Evolutionary conservation across 805 yeast species (phyloP).

Genomic region (Schizosaccharomyces osmophilus): DNA sequence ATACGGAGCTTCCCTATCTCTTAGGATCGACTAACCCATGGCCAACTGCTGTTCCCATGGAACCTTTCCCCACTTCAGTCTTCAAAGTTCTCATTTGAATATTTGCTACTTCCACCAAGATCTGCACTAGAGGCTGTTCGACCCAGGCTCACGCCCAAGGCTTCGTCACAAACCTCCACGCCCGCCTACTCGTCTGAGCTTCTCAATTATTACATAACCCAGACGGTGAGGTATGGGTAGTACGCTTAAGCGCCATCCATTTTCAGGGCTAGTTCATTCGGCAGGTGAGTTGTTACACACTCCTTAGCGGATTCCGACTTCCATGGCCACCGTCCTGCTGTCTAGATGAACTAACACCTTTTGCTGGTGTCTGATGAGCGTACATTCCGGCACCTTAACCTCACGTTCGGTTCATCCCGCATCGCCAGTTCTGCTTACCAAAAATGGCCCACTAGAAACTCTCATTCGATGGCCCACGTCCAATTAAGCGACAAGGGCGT

Average conservation of each 20-base stretch:
- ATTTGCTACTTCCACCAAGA: constrained; percentile 22
- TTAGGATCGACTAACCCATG: constrained; percentile 22
- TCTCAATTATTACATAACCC: constrained; percentile 13
- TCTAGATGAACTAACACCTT: constrained; percentile 17
- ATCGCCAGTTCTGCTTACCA: constrained; percentile 26
- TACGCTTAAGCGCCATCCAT: constrained; percentile 21
- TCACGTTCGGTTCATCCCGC: constrained; percentile 22
- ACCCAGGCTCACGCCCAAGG: constrained; percentile 20
- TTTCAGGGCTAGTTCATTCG: constrained; percentile 16
- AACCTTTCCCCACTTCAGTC: constrained; percentile 22
- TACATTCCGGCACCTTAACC: constrained; percentile 21
- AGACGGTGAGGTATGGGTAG: constrained; percentile 20
- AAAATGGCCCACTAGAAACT: constrained; percentile 24
- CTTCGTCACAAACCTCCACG: constrained; percentile 21
- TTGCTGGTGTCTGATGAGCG: constrained; percentile 23
- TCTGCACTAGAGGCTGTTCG: constrained; percentile 21
- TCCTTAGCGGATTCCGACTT: constrained; percentile 23
- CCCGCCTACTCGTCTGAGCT: constrained; percentile 21
- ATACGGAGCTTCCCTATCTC: constrained; percentile 20
- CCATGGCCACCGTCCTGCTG: constrained; percentile 31
- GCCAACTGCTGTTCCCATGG: constrained; percentile 22
- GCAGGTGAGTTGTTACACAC: constrained; percentile 30
- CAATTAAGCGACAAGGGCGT: constrained; percentile 20
- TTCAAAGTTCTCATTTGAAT: constrained; percentile 21
- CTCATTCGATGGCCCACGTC: constrained; percentile 20